These are phyloP conservation scores for Pythium biforme DNA, from an alignment of 352 stramenopile species.

Conservation along the genomic window DNA sequence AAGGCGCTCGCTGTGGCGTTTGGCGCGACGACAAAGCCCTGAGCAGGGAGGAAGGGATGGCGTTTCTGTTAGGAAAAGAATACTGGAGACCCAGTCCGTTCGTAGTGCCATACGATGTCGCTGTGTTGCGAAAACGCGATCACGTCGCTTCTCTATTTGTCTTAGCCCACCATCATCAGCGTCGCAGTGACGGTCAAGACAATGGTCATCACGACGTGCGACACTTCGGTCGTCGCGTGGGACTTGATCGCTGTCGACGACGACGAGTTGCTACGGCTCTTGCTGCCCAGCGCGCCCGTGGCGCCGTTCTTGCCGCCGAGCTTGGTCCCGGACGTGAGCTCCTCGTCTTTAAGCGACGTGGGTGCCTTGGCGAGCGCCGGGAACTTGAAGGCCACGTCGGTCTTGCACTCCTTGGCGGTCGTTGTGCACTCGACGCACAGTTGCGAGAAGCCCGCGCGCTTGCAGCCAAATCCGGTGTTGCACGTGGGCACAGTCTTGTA, in stretches of 20 bases:
- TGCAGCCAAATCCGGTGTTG: slow-evolving; percentile 51
- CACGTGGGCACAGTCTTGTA: slow-evolving; percentile 60
- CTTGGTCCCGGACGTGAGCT: slow-evolving; percentile 26
- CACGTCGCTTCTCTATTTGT: too few relatives aligned
- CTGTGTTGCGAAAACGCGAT: too few relatives aligned
- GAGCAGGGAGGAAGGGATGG: neutral
- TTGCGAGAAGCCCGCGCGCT: slow-evolving; percentile 68
- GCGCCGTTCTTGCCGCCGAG: slow-evolving; percentile 7
- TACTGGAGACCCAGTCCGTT: too few relatives aligned
- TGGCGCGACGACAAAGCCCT: neutral
- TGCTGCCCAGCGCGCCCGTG: too few relatives aligned
- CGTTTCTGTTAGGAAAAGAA: too few relatives aligned
- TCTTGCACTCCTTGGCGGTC: slow-evolving; percentile 36
- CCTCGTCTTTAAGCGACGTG: slow-evolving; percentile 12
- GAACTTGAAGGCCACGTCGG: slow-evolving; percentile 54
- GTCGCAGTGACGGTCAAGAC: too few relatives aligned
- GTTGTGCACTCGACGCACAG: slow-evolving; percentile 50
- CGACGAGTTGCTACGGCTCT: too few relatives aligned
- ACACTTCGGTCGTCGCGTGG: too few relatives aligned
- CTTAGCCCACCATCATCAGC: too few relatives aligned
- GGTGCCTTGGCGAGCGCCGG: slow-evolving; percentile 55
- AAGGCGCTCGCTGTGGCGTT: slow-evolving; percentile 69
- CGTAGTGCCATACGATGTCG: too few relatives aligned
- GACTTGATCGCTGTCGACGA: too few relatives aligned
- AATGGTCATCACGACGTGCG: too few relatives aligned